These are phyloP conservation scores for Fusarium brachygibbosum DNA, from an alignment of 2,329 filamentous ascomycete genomes.

Conservation along the genomic window DNA sequence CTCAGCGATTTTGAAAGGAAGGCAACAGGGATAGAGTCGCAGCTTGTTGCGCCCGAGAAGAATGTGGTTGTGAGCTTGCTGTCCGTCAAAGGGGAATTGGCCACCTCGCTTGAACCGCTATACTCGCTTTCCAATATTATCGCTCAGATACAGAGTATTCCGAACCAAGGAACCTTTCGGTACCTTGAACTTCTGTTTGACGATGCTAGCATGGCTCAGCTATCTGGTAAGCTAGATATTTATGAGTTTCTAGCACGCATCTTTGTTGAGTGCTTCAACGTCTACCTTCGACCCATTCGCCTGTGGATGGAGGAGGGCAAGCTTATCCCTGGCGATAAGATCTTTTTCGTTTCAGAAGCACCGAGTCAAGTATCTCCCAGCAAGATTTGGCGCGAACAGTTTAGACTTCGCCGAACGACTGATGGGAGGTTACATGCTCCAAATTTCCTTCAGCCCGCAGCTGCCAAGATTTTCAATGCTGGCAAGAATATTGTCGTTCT, in stretches of 20 bases:
- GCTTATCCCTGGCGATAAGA: constrained; percentile 72
- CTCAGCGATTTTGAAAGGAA: constrained; percentile 70
- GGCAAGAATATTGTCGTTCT: constrained; percentile 91
- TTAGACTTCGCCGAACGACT: constrained; percentile 72
- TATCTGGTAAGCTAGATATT: constrained; percentile 71
- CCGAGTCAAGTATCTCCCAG: constrained; percentile 69
- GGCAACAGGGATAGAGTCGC: constrained; percentile 71
- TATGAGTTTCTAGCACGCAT: constrained; percentile 76
- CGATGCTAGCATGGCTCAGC: constrained; percentile 76
- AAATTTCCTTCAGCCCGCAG: constrained; percentile 77
- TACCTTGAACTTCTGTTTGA: constrained; percentile 85
- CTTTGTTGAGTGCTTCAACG: constrained; percentile 84
- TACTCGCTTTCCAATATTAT: constrained; percentile 73
- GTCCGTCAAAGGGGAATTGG: constrained; percentile 70
- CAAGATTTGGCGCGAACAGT: constrained; percentile 83
- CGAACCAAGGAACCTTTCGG: constrained; percentile 71
- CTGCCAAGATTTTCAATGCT: constrained; percentile 82
- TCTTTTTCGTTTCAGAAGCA: constrained; percentile 80
- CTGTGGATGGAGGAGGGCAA: constrained; percentile 88
- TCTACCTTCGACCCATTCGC: constrained; percentile 84
- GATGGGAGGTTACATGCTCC: constrained; percentile 77
- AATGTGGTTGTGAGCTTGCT: constrained; percentile 76
- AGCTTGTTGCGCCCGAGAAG: constrained; percentile 66
- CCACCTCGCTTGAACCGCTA: constrained; percentile 67
- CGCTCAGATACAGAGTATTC: constrained; percentile 64